A percentile compares a stretch with the other conserved stretches of the same genome.
Conservation (phyloP, 495 filamentous ascomycete genomes). For the Chlorociboria aeruginascens region DNA sequence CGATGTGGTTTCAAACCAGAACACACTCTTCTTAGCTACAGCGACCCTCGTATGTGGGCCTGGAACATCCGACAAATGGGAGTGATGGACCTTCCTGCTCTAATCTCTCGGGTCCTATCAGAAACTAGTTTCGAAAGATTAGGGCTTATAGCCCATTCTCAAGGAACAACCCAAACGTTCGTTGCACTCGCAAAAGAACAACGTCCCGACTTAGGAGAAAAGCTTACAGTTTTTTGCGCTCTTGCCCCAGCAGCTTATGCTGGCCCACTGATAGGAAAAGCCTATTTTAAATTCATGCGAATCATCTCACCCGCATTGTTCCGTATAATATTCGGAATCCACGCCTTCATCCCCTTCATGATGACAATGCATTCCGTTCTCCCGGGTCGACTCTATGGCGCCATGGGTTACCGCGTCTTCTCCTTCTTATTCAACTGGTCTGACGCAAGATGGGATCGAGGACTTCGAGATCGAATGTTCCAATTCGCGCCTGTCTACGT, state of each 20-base stretch:
- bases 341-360: constrained; percentile 94
- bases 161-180: constrained; percentile 85
- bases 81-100: constrained; percentile 75
- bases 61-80: constrained; percentile 97
- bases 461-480: constrained; percentile 71
- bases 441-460: constrained; percentile 76
- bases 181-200: constrained; percentile 88
- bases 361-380: constrained; percentile 65
- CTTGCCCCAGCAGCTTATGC: constrained; percentile 89
- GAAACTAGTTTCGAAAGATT: constrained; percentile 79
- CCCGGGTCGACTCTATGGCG: constrained; percentile 60
- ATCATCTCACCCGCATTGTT: constrained; percentile 66
- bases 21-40: constrained; percentile 55
- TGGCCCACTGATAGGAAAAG: constrained; percentile 71
- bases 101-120: constrained; percentile 70
- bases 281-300: constrained; percentile 89
- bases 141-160: constrained; percentile 76
- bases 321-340: constrained; percentile 78
- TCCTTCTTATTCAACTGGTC: constrained; percentile 86
- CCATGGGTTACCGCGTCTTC: constrained; percentile 81
- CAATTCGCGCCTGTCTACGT: constrained; percentile 88
- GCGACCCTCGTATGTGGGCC: constrained; percentile 89
- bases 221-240: constrained; percentile 84
- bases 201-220: constrained; percentile 73
- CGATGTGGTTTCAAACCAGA: constrained; percentile 74